phyloP scores from a whole-genome alignment of 495 filamentous ascomycete genomes.

The Xylaria acuta region DNA sequence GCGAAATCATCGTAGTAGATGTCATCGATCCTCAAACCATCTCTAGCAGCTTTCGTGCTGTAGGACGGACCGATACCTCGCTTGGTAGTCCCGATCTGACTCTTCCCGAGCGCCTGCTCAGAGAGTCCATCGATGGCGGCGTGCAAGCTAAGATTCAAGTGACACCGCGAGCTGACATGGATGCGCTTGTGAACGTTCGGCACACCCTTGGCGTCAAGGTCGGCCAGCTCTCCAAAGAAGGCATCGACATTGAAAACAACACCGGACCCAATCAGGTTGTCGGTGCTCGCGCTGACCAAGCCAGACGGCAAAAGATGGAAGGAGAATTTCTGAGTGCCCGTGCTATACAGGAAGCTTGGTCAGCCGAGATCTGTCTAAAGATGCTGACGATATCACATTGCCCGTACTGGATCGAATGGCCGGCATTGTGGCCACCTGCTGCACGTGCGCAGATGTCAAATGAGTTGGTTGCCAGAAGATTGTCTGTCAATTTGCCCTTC shows the following conservation, averaged over 20 bases:
- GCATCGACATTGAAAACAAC: slow-evolving; percentile 82
- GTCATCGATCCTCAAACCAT: slow-evolving; percentile 76
- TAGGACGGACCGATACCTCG: slow-evolving; percentile 82
- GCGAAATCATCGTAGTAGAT: slow-evolving; percentile 78
- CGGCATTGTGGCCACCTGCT: slow-evolving; percentile 73
- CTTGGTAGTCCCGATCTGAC: slow-evolving; percentile 62
- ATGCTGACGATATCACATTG: slow-evolving; percentile 8
- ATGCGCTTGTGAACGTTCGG: slow-evolving; percentile 68
- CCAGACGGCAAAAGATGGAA: slow-evolving; percentile 73
- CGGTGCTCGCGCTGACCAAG: slow-evolving; percentile 74
- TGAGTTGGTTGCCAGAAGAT: slow-evolving; percentile 27
- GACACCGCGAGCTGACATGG: slow-evolving; percentile 79
- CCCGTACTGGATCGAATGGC: slow-evolving; percentile 34
- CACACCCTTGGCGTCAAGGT: slow-evolving; percentile 75
- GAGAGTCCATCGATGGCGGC: slow-evolving; percentile 81
- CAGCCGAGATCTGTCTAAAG: slow-evolving; percentile 62
- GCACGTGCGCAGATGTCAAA: slow-evolving; percentile 58
- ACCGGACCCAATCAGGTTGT: slow-evolving; percentile 86
- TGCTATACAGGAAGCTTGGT: slow-evolving; percentile 39
- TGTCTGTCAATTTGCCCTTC: slow-evolving; percentile 31
- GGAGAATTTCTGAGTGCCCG: slow-evolving; percentile 65
- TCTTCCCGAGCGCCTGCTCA: slow-evolving; percentile 71
- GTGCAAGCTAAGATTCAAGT: slow-evolving; percentile 85
- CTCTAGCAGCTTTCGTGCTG: slow-evolving; percentile 76
- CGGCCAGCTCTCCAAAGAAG: slow-evolving; percentile 84